Percentiles rank a stretch among this genome's conserved stretches.
phyloP scores from a whole-genome alignment of 768 basidiomycete species.

The Lentinus brumalis region DNA sequence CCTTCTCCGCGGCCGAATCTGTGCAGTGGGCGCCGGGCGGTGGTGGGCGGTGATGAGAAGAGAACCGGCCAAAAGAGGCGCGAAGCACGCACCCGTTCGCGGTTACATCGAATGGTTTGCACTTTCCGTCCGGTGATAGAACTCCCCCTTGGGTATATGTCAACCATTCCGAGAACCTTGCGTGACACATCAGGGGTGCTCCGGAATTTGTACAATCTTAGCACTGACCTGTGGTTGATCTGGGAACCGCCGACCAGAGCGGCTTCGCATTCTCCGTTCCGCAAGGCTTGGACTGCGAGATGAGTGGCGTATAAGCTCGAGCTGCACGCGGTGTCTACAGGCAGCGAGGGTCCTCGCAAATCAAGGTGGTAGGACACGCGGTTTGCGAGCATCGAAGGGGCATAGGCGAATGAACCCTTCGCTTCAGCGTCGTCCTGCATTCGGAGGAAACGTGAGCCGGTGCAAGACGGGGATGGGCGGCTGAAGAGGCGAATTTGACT shows the following conservation, averaged over 20 bases:
- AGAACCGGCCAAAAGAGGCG: neutral
- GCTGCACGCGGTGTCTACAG: conserved; percentile 53
- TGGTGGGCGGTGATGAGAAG: neutral
- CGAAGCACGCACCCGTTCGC: conserved; percentile 41
- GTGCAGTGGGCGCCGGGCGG: neutral
- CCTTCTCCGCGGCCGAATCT: conserved; percentile 45
- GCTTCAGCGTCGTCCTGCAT: conserved; percentile 38
- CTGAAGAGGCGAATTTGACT: neutral
- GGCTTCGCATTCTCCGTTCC: conserved; percentile 47
- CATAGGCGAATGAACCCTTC: conserved; percentile 37
- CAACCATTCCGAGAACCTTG: conserved; percentile 39
- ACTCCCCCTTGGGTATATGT: conserved; percentile 40
- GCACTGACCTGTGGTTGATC: conserved; percentile 40
- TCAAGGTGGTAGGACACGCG: conserved; percentile 44
- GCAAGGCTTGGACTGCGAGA: conserved; percentile 47
- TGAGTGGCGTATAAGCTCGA: conserved; percentile 49
- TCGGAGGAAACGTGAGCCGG: neutral
- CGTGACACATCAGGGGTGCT: conserved; percentile 1
- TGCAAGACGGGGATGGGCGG: neutral
- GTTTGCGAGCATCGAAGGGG: conserved; percentile 42
- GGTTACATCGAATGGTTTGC: conserved; percentile 46
- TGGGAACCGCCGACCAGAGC: conserved; percentile 51
- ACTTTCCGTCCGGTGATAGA: conserved; percentile 43
- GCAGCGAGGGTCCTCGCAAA: conserved; percentile 49
- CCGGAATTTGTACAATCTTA: too few species aligned